Conservation (phyloP, 495 filamentous ascomycete species). For the Trichoderma asperelloides region DNA sequence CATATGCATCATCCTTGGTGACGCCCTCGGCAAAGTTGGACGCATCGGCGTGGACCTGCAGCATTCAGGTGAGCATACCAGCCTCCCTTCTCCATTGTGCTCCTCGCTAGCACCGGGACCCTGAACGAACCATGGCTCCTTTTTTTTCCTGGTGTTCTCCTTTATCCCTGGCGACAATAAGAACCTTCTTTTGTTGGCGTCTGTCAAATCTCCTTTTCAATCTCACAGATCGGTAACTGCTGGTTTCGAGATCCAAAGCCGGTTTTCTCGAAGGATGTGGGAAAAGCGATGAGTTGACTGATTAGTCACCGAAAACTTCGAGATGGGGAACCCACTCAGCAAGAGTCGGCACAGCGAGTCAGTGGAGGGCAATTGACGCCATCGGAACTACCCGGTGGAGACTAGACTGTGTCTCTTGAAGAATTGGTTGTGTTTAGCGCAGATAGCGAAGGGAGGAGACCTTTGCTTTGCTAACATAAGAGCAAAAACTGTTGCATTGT, state of each 20-base stretch:
- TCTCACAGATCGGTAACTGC: conserved; percentile 1
- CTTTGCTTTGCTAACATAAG: not conserved
- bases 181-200: conserved; percentile 4
- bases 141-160: not conserved
- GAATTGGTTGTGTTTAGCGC: not conserved
- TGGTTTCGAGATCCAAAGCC: not conserved
- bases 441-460: not conserved
- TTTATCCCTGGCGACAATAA: not conserved
- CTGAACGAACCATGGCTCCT: conserved; percentile 5
- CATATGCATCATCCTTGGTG: conserved; percentile 69
- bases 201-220: conserved; percentile 1
- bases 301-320: conserved; percentile 4
- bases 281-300: not conserved
- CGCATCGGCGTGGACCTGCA: conserved; percentile 78
- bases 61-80: conserved; percentile 5
- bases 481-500: too few relatives aligned
- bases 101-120: not conserved
- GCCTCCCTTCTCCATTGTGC: not conserved
- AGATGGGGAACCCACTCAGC: conserved; percentile 4
- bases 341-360: not conserved
- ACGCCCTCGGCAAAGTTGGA: conserved; percentile 59
- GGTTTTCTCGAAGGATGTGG: not conserved
- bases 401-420: not conserved
- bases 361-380: not conserved
- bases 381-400: not conserved